phyloP scores from a whole-genome alignment of 192 early-diverging fungal species.

The Linnemannia elongata region DNA sequence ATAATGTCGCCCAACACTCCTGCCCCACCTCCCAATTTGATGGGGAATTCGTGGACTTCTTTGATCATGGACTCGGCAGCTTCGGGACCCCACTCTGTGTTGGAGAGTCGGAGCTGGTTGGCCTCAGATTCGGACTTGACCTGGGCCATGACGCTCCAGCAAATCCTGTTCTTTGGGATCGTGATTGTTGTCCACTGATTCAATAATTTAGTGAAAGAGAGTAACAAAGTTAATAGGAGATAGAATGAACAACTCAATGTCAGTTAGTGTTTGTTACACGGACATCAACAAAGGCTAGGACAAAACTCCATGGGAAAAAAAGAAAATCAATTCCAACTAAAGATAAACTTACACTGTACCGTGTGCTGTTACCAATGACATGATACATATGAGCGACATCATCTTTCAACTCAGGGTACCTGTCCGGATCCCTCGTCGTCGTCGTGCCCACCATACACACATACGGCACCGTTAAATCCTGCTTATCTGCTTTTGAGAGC shows the following conservation, averaged over 20 bases:
- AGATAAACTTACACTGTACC: background rate
- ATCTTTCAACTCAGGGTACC: background rate
- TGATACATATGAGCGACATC: background rate
- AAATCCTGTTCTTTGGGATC: background rate
- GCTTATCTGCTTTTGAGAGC: background rate
- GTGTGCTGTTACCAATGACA: background rate
- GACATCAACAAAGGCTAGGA: background rate
- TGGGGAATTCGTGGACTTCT: background rate
- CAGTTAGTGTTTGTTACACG: background rate
- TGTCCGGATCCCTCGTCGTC: background rate
- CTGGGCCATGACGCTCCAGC: slow-evolving; percentile 1
- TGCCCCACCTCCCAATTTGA: background rate
- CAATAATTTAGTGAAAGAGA: background rate
- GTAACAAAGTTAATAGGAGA: background rate
- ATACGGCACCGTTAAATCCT: background rate
- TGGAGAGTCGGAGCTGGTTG: background rate
- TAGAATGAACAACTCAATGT: background rate
- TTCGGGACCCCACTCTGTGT: background rate
- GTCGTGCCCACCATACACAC: background rate
- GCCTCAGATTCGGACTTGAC: slow-evolving; percentile 1
- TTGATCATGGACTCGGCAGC: background rate
- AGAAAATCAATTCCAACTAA: background rate
- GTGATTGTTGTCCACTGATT: slow-evolving; percentile 1
- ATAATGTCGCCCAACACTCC: background rate
- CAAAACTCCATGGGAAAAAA: background rate